Evolutionary conservation across 441 rosid species (phyloP), one percentile per base, ranked within the genome.

Genomic region (Rhodomyrtus psidioides): DNA sequence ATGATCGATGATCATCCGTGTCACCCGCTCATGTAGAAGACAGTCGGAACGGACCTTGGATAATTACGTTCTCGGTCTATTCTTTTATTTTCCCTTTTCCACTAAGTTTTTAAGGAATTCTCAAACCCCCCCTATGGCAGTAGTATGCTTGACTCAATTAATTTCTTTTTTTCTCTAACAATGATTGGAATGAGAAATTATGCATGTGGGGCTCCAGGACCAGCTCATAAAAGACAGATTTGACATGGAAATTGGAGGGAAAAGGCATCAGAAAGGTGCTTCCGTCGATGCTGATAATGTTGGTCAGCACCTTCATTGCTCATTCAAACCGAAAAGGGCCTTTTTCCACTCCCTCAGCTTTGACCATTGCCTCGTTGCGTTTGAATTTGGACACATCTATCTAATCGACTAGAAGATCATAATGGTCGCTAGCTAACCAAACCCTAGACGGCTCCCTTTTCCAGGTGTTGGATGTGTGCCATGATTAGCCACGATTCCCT

Each of bases 161-260:
- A 6, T 70, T 39, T 30, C 46, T 39, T 39, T 17, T 15, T 54
- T 19, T 53, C 17, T 14, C 17, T 53, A 4, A 21, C 39, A 70
- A 70, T 70, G 79, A 70, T 70, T 70, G 79, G 79, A 21, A 39
- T 70, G 79, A 51, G 79, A 70, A 0, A 70, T 39, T 39, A 70
- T 39, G 42, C 49, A 70, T 39, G 79, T 70, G 79, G 76, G 34
- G 34, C 76, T 46, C 51, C 46, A 26, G 26, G 49, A 70, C 79
- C 79, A 70, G 42, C 49, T 10, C 49, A 39, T 7, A 24, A 23
- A 39, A 70, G 79, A 34, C 79, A 39, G 79, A 70, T 39, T 70
- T 39, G 79, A 70, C 79, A 70, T 70, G 79, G 79, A 70, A 70
- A 39, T 70, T 39, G 79, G 79, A 70, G 79, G 76, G 79, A 70